Base-by-base conservation (phyloP, 75 land plant species). In the Pinus taeda region DNA sequence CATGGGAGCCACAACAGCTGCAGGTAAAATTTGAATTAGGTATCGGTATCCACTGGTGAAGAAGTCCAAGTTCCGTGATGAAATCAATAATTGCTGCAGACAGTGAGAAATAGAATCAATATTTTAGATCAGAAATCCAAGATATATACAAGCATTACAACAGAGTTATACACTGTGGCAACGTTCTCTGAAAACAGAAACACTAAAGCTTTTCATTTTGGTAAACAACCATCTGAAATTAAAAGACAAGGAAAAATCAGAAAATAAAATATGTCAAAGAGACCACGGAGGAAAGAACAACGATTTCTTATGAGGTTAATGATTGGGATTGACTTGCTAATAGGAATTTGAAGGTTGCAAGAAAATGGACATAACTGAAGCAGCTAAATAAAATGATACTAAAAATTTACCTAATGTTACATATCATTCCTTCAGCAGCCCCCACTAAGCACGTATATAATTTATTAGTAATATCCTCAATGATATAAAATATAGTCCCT, bases 1-100 rank as follows among this genome's bases (percentile, higher is more conserved):
- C 91, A 96, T 91, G 1, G 99, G 99, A 75, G 99, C 99, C 78
- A 96, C 95, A 73, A 96, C 97, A 55, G 99, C 99, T 79, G 98
- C 99, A 57, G 99, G 99, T 81, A 96, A 89, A 80, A 96, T 86
- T 74, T 96, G 99, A 79, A 96, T 96, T 26, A 96, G 85, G 73
- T 96, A 96, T 29, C 95, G 87, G 65, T 96, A 96, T 24, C 95
- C 95, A 77, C 71, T 94, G 69, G 93, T 91, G 80, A 96, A 96
- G 81, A 96, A 96, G 15, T 96, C 95, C 76, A 96, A 77, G 83
- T 96, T 96, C 75, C 99, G 78, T 21, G 99, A 96, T n/a, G 99
- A 79, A 77, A 94, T 85, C 78, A 96, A 83, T 73, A 96, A 77
- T 90, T 91, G 75, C 98, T 96, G 96, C 85, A 84, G 36, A 14